Percentiles rank a stretch among this genome's conserved stretches.
phyloP scores from a whole-genome alignment of 805 yeast genomes.

The Cyberlindnera mycetangii region DNA sequence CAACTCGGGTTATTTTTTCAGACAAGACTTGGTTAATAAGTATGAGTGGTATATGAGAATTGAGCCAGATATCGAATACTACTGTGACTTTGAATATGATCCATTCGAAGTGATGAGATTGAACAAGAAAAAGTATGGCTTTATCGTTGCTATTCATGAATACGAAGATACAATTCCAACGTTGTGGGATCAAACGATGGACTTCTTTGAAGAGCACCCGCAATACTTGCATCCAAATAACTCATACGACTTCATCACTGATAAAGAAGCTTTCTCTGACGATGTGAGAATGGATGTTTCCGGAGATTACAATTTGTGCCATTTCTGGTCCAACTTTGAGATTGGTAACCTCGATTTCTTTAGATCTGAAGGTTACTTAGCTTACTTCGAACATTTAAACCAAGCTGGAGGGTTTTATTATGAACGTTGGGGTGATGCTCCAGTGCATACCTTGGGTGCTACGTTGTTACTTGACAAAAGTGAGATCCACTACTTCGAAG shows the following conservation, averaged over 20 bases:
- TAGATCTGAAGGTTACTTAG: conserved; percentile 59
- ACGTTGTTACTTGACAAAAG: conserved; percentile 53
- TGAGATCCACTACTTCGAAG: conserved; percentile 75
- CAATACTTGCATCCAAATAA: conserved; percentile 63
- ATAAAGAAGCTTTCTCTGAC: conserved; percentile 41
- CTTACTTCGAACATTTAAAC: conserved; percentile 63
- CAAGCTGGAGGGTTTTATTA: conserved; percentile 73
- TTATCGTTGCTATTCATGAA: conserved; percentile 80
- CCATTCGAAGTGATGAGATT: conserved; percentile 80
- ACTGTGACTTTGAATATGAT: conserved; percentile 85
- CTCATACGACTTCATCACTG: conserved; percentile 53
- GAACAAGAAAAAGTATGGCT: conserved; percentile 78
- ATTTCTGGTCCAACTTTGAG: conserved; percentile 88
- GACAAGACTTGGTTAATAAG: conserved; percentile 64
- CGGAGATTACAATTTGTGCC: conserved; percentile 72
- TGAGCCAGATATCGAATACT: conserved; percentile 87
- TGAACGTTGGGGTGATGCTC: conserved; percentile 96
- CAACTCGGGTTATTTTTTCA: conserved; percentile 87
- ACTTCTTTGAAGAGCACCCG: conserved; percentile 56
- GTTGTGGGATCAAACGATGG: conserved; percentile 71
- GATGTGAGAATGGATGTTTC: conserved; percentile 31
- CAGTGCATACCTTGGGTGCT: conserved; percentile 75
- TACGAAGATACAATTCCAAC: conserved; percentile 84
- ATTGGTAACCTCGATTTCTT: conserved; percentile 69
- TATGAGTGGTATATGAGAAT: conserved; percentile 95